Conservation (phyloP, 2,329 filamentous ascomycete species). For the Fusarium oxysporum region DNA sequence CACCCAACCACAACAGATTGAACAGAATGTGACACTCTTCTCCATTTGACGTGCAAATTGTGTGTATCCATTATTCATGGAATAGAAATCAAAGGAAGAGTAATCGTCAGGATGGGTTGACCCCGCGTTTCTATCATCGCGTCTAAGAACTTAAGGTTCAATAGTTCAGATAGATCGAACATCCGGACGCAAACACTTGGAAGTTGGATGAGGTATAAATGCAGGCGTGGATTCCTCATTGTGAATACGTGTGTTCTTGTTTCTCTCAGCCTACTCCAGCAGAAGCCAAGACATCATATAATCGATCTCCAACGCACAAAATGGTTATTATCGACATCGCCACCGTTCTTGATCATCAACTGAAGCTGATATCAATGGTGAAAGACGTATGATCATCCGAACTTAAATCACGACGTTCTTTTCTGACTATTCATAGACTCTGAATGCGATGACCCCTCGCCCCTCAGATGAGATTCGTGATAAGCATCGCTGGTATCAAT, state of each 20-base stretch:
- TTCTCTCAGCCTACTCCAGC: rapidly evolving
- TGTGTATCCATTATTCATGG: too few species aligned
- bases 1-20: neutral
- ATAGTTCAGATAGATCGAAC: neutral
- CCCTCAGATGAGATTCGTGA: rapidly evolving
- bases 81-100: neutral
- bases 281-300: rapidly evolving
- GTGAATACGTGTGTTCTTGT: too few species aligned
- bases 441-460: rapidly evolving
- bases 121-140: neutral
- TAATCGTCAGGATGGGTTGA: rapidly evolving
- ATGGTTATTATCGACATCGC: neutral
- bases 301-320: rapidly evolving
- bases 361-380: rapidly evolving
- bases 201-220: rapidly evolving
- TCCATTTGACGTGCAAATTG: too few species aligned
- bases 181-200: neutral
- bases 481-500: neutral
- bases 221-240: too few species aligned
- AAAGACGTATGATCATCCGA: neutral
- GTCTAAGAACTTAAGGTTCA: neutral
- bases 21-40: too few species aligned
- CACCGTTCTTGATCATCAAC: neutral
- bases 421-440: neutral
- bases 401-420: too few species aligned